Base-by-base conservation (phyloP, 495 filamentous ascomycete species). In the Aspergillus heteromorphus region DNA sequence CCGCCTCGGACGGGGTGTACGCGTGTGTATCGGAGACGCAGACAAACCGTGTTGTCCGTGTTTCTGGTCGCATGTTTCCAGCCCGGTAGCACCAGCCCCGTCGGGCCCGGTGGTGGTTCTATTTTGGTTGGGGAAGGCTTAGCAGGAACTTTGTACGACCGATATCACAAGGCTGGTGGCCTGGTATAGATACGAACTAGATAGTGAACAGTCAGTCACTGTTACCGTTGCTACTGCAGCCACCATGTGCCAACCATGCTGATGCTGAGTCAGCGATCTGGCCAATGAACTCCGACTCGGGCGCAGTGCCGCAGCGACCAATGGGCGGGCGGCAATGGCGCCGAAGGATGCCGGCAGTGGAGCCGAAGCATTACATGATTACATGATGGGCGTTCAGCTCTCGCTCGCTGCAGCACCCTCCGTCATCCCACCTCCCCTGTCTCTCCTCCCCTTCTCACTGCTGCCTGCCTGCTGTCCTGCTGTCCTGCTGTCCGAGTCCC, bases 1-100 rank as follows among this genome's bases (percentile, higher is more conserved):
- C 75, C 45, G 73, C 75, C 49, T 76, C 69, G 4, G 67, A 65
- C 4, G 82, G 81, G 6, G 72, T 73, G 48, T 80, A 73, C 56
- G 75, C 79, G 60, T 86, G 81, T 3, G 82, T 86, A 56, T 85
- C 82, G 4, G 82, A 84, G 49, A 84, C 70, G 67, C 80, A 84
- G 47, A 84, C 78, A 34, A 85, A 75, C 25, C 82, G 75, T 38
- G 78, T 79, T 54, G 74, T 85, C 17, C 70, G 77, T 38, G 78
- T 79, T 54, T 74, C 84, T 18, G 69, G 77, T 31, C 47, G 52
- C 66, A 70, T 70, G 34, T 18, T 53, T 40, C n/a, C 20, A 14
- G 27, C 18, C 21, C n/a, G n/a, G n/a, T n/a, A n/a, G n/a, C n/a
- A n/a, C n/a, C n/a, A n/a, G n/a, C n/a, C n/a, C n/a, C n/a, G n/a